These are phyloP conservation scores for Candida sithepensis DNA, from an alignment of 805 yeast species.

Conservation along the genomic window DNA sequence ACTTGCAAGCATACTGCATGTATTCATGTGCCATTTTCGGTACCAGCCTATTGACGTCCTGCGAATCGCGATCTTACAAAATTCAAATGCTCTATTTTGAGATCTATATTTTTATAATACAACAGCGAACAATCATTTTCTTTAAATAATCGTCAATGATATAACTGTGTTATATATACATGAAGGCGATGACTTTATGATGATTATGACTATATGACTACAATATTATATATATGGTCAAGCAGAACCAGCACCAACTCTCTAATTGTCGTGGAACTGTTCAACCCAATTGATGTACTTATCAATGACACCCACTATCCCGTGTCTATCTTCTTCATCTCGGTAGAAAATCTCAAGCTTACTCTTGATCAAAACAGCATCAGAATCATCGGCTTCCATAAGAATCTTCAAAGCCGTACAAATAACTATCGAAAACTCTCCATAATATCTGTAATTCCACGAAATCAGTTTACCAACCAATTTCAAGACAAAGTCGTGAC, in stretches of 20 bases:
- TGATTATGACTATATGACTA: no score
- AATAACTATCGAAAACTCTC: conserved; percentile 44
- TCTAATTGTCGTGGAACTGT: conserved; percentile 16
- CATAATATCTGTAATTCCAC: conserved; percentile 66
- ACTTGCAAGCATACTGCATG: no score
- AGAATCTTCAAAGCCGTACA: conserved; percentile 39
- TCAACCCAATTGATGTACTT: conserved; percentile 28
- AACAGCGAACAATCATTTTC: no score
- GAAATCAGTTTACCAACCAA: conserved; percentile 48
- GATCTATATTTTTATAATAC: background rate
- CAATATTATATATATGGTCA: no score
- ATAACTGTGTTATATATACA: background rate
- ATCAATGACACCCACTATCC: conserved; percentile 19
- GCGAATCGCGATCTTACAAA: no score
- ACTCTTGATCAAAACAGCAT: conserved; percentile 37
- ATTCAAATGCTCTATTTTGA: no score
- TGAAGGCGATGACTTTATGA: no score
- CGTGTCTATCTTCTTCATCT: conserved; percentile 8
- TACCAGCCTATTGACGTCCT: no score
- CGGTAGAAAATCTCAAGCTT: conserved; percentile 34
- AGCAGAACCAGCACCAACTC: no score
- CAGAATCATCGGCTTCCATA: conserved; percentile 32
- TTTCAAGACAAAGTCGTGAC: conserved; percentile 38
- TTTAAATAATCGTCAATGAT: background rate
- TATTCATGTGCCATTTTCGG: no score